Base-by-base conservation (phyloP, 2,329 filamentous ascomycete species). In the Emydomyces testavorans region DNA sequence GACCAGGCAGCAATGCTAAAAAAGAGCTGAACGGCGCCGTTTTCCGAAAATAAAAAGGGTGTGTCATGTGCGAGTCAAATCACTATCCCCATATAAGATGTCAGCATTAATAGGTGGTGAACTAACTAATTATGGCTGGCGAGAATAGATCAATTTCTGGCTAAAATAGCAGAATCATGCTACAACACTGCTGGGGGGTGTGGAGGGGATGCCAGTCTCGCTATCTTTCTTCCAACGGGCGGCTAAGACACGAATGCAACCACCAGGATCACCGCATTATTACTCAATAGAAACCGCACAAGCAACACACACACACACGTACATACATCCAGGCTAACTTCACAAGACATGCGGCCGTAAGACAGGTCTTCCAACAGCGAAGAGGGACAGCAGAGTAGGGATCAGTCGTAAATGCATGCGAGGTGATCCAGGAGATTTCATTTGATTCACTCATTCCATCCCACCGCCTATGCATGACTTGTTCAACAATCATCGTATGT, bases 181-280 rank as follows among this genome's bases (percentile, higher is more conserved):
- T 13, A 20, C 35, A 11, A 11, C 6, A 21, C 35, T 18, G 35
- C 35, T 11, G 35, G 7, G 21, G 15, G 16, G 15, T 21, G 18
- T 21, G n/a, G n/a, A n/a, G n/a, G n/a, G n/a, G n/a, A n/a, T n/a
- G n/a, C n/a, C n/a, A n/a, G n/a, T n/a, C n/a, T n/a, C n/a, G n/a
- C n/a, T n/a, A n/a, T n/a, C n/a, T n/a, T n/a, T n/a, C n/a, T n/a
- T n/a, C n/a, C 7, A 38, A 38, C 16, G 18, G 35, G 35, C 35
- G 34, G 38, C 32, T 28, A 18, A 46, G 35, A 46, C 43, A 46
- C 41, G 41, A 20, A 45, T 45, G 42, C 42, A 45, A 45, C 42
- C n/a, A 29, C 42, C 20, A 23, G 42, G 32, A 45, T 45, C 18
- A 37, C 8, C 15, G 32, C 23, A 7, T 15, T 13, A 42, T 42